These are phyloP conservation scores for Agrocybe praecox DNA, from an alignment of 768 basidiomycete genomes.

Conservation along the genomic window DNA sequence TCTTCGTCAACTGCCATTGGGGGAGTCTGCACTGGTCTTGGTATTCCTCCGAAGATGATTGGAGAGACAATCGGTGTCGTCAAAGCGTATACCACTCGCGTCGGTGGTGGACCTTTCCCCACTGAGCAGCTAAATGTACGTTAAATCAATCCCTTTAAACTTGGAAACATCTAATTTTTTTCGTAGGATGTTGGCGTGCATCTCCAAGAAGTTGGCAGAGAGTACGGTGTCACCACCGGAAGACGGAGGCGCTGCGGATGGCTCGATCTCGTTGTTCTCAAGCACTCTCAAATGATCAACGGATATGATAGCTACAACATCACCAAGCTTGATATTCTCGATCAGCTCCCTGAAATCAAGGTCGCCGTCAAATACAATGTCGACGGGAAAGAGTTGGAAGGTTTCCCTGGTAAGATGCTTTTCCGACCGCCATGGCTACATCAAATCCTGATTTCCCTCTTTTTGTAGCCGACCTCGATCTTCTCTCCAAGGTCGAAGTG, in stretches of 20 bases:
- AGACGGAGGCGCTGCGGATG: slow-evolving; percentile 93
- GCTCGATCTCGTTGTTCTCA: slow-evolving; percentile 96
- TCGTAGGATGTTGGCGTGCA: slow-evolving; percentile 77
- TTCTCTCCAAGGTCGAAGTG: slow-evolving; percentile 79
- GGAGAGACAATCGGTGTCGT: slow-evolving; percentile 91
- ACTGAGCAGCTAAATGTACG: slow-evolving; percentile 90
- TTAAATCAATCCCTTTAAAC: slow-evolving; percentile 12
- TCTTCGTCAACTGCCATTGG: slow-evolving; percentile 93
- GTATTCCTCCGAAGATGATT: slow-evolving; percentile 88
- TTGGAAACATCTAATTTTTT: neutral
- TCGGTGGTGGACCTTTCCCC: slow-evolving; percentile 98
- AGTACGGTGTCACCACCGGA: slow-evolving; percentile 93
- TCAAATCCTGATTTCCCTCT: neutral
- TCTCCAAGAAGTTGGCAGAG: slow-evolving; percentile 91
- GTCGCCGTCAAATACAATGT: slow-evolving; percentile 80
- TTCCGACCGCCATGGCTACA: neutral
- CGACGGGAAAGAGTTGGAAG: slow-evolving; percentile 74
- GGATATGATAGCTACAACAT: slow-evolving; percentile 94
- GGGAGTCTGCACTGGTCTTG: slow-evolving; percentile 97
- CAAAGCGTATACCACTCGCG: slow-evolving; percentile 98
- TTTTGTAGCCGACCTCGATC: slow-evolving; percentile 76
- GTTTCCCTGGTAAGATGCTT: slow-evolving; percentile 79
- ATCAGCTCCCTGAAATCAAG: slow-evolving; percentile 84
- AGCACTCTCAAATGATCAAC: slow-evolving; percentile 91
- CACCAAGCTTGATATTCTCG: slow-evolving; percentile 95